Evolutionary conservation across 2,329 filamentous ascomycete genomes (phyloP).

Genomic region (Alternaria consortialis): DNA sequence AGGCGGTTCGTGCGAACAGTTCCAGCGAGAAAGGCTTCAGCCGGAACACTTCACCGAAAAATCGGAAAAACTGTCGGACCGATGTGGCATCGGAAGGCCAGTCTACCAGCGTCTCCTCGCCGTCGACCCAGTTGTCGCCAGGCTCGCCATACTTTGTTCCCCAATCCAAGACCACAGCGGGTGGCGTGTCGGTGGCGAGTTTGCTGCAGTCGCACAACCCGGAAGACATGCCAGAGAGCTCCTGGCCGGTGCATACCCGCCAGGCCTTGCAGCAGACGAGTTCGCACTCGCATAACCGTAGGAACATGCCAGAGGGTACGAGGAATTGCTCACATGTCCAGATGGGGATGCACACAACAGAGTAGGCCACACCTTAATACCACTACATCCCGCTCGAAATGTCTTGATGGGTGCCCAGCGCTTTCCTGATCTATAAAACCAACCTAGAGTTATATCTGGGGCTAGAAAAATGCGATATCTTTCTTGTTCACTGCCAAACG

Average conservation of each 20-base stretch:
- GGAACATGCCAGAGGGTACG: too few relatives aligned
- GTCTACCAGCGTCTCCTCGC: constrained; percentile 22
- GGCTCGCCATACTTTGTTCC: constrained; percentile 17
- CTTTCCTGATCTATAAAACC: too few relatives aligned
- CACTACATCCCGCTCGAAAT: too few relatives aligned
- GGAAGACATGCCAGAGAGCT: constrained; percentile 6
- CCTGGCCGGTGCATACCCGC: constrained; percentile 1
- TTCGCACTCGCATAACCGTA: too few relatives aligned
- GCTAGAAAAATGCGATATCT: too few relatives aligned
- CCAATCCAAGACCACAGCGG: constrained; percentile 7
- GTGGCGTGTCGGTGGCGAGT: constrained; percentile 10
- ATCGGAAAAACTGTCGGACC: constrained; percentile 19
- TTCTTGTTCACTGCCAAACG: too few relatives aligned
- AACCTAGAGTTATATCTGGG: too few relatives aligned
- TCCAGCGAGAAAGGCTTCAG: constrained; percentile 19
- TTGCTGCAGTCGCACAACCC: constrained; percentile 1
- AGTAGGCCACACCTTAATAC: too few relatives aligned
- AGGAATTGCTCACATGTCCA: not conserved
- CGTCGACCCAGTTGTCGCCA: constrained; percentile 24
- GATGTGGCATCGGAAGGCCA: constrained; percentile 16
- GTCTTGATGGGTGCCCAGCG: too few relatives aligned
- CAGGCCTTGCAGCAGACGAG: not conserved
- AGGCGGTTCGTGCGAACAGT: not conserved
- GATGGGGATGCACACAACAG: too few relatives aligned
- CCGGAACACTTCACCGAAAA: constrained; percentile 27